These are phyloP conservation scores for Venturia aucupariae DNA, from an alignment of 2,329 filamentous ascomycete genomes.

Conservation along the genomic window DNA sequence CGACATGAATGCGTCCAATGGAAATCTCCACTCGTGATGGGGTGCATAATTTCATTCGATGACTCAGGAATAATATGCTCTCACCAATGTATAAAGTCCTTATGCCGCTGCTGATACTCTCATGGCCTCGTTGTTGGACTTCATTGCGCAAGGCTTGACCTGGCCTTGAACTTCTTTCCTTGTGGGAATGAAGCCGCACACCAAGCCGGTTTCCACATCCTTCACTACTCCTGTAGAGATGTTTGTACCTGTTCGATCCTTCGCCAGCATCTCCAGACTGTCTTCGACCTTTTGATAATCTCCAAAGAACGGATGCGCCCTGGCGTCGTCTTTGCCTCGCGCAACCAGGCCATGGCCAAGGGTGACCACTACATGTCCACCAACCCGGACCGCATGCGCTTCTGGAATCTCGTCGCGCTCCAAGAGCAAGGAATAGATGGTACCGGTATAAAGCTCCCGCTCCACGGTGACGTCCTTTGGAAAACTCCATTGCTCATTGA, in stretches of 20 bases:
- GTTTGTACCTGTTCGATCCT: background rate
- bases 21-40: background rate
- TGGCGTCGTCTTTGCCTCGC: constrained; percentile 28
- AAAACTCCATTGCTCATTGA: constrained; percentile 38
- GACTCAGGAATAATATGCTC: background rate
- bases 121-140: background rate
- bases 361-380: constrained; percentile 43
- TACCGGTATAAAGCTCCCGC: constrained; percentile 37
- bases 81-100: background rate
- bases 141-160: background rate
- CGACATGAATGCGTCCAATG: no score
- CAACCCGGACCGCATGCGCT: constrained; percentile 42
- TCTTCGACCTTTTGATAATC: constrained; percentile 29
- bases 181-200: background rate
- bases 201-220: background rate
- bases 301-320: constrained; percentile 48
- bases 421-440: constrained; percentile 49
- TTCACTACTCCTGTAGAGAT: background rate
- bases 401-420: constrained; percentile 35
- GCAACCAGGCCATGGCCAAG: constrained; percentile 48
- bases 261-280: constrained; percentile 3
- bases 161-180: background rate
- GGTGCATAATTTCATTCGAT: background rate
- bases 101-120: background rate
- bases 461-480: constrained; percentile 31